Base-by-base conservation (phyloP, 2,329 filamentous ascomycete species). In the Fusarium sp. region DNA sequence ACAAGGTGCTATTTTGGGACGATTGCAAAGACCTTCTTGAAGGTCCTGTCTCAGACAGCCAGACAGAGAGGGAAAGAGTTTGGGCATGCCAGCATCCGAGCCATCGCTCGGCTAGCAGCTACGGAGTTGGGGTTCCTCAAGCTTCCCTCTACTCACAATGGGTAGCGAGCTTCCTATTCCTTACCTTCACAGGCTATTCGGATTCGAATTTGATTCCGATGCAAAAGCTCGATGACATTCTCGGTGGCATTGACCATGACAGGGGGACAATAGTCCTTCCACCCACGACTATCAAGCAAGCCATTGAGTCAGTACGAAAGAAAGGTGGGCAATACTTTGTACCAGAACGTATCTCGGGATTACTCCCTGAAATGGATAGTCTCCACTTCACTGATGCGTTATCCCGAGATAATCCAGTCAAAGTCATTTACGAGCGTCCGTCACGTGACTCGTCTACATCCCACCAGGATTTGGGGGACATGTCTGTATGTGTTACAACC, bases 341-440 rank as follows among this genome's bases (percentile, higher is more conserved):
- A 15, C 45, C 18, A 8, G 8, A 46, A 46, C 18, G 18, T 46
- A 5, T 0, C 7, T 20, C 3, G 2, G 45, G 45, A n/a, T 27
- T 17, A 11, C 10, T 12, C 0, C 45, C 18, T 18, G 27, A 48
- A 20, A 5, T 20, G 0, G 30, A 9, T 20, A 18, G 1, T n/a
- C 4, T 48, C 13, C 11, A 15, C 27, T 15, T 6, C 27, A 48
- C 45, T 4, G 27, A 20, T 32, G 14, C 18, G 9, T 12, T 18
- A n/a, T 32, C 18, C 7, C 6, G 14, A 4, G 45, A 32, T 20
- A 2, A 12, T 5, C 45, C 9, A 32, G 45, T 48, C 18, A 32
- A 20, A 7, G 4, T 46, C 44, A 46, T 46, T 2, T 18, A 32
- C 13, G 0, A 32, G 7, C 7, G 14, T 48, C 30, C 3, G 30